Percentiles rank a stretch among this genome's conserved stretches.
phyloP scores from a whole-genome alignment of 306 rosid genomes.

The Pyrus pyrifolia region DNA sequence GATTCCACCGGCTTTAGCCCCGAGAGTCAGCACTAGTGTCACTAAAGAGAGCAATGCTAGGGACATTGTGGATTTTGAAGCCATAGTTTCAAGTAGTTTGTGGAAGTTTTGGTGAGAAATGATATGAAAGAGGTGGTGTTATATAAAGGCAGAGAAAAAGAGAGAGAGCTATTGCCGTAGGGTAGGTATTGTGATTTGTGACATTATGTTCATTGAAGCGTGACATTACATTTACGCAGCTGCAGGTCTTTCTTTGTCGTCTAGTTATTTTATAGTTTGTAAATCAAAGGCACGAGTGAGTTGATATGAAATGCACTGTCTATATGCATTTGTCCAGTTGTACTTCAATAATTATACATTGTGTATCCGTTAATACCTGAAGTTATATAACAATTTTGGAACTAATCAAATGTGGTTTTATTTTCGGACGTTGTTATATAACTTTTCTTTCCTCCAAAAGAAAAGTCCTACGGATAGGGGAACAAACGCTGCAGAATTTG shows the following conservation, averaged over 20 bases:
- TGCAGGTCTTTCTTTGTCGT: background rate
- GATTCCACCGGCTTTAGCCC: slow-evolving; percentile 16
- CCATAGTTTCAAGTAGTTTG: background rate
- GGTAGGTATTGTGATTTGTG: background rate
- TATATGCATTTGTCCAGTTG: background rate
- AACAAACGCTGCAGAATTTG: too few species aligned
- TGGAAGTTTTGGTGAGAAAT: background rate
- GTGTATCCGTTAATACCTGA: too few species aligned
- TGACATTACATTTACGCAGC: background rate
- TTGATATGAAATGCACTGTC: background rate
- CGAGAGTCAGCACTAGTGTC: background rate
- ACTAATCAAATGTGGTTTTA: too few species aligned
- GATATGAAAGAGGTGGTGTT: background rate
- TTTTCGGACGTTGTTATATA: too few species aligned
- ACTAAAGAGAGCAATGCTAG: background rate
- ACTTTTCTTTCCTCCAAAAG: too few species aligned
- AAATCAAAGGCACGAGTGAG: background rate
- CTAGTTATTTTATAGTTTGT: background rate
- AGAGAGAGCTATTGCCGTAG: too few species aligned
- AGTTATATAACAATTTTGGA: too few species aligned
- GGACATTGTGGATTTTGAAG: background rate
- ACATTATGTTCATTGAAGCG: background rate
- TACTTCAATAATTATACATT: too few species aligned
- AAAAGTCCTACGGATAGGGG: too few species aligned
- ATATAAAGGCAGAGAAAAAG: background rate